Evolutionary conservation across 768 basidiomycete genomes (phyloP).

Genomic region (Dictyophora rubrovolvata): DNA sequence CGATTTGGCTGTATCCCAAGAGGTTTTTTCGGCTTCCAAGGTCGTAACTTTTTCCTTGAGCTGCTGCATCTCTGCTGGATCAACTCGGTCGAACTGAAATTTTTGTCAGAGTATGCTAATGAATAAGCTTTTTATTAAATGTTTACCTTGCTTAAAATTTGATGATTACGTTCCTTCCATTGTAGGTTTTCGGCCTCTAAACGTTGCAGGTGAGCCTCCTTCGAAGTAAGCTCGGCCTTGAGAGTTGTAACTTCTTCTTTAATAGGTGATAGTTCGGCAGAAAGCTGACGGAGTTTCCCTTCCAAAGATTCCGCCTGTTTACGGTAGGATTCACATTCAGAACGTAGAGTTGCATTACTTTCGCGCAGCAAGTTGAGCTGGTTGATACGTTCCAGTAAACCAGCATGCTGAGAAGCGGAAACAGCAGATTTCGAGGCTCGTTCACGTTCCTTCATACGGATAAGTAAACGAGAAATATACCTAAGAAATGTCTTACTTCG

Average conservation of each 20-base stretch:
- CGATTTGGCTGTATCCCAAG: constrained; percentile 22
- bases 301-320: constrained; percentile 65
- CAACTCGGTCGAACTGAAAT: constrained; percentile 76
- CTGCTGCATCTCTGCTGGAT: constrained; percentile 73
- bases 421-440: constrained; percentile 59
- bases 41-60: constrained; percentile 63
- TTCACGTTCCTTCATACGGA: constrained; percentile 57
- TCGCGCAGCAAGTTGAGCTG: constrained; percentile 80
- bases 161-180: constrained; percentile 79
- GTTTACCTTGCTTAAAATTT: constrained; percentile 68
- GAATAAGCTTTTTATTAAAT: not conserved
- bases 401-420: constrained; percentile 71
- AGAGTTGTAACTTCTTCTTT: constrained; percentile 58
- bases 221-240: constrained; percentile 66
- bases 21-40: constrained; percentile 20
- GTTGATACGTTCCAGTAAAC: constrained; percentile 78
- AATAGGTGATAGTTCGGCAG: constrained; percentile 59
- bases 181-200: constrained; percentile 67
- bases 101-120: not conserved
- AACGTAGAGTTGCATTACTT: constrained; percentile 76
- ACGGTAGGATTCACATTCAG: constrained; percentile 61
- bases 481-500: constrained; percentile 36
- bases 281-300: constrained; percentile 44
- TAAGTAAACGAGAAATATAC: not conserved
- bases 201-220: constrained; percentile 52